phyloP scores from a whole-genome alignment of 768 basidiomycete genomes.

The Boletus insuetus region DNA sequence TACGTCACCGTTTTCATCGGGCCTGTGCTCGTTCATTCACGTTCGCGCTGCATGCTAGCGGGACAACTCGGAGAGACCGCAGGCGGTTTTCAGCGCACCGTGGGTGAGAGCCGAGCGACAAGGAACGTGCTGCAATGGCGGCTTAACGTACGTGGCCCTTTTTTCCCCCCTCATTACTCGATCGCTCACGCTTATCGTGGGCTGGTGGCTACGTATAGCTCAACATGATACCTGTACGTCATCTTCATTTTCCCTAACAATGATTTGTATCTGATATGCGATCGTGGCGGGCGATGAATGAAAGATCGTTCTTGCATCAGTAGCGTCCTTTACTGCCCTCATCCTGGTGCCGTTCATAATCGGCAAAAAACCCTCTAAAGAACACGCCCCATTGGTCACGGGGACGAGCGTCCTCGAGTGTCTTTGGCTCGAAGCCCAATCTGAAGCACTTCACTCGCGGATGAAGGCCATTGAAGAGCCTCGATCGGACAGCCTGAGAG shows the following conservation, averaged over 20 bases:
- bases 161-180: too few relatives aligned
- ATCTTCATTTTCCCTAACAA: neutral
- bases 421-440: neutral
- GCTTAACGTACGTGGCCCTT: neutral
- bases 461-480: neutral
- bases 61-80: neutral
- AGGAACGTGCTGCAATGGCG: neutral
- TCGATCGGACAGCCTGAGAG: neutral
- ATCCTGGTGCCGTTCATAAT: neutral
- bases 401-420: neutral
- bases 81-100: neutral
- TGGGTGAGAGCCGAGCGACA: neutral
- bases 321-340: neutral
- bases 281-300: neutral
- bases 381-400: neutral
- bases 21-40: neutral
- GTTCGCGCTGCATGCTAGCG: neutral
- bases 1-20: neutral
- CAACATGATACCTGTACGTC: neutral
- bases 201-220: neutral
- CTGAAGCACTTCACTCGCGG: neutral
- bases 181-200: neutral
- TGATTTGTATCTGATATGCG: neutral
- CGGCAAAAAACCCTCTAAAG: neutral
- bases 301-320: neutral